These are phyloP conservation scores for Penium margaritaceum DNA, from an alignment of 139 green algal genomes.

Conservation along the genomic window DNA sequence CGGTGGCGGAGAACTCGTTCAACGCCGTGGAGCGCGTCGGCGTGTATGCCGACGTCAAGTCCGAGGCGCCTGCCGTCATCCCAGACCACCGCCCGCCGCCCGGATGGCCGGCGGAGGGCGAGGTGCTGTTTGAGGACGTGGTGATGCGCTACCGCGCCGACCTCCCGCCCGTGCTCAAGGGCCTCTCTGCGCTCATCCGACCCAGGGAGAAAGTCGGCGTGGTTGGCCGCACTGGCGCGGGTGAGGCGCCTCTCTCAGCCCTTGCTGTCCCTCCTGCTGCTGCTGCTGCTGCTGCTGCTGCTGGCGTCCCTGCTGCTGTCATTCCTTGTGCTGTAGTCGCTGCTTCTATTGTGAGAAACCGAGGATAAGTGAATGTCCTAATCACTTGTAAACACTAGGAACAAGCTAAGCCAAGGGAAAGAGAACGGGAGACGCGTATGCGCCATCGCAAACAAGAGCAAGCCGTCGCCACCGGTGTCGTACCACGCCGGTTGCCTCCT, in stretches of 20 bases:
- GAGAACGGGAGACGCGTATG: too few relatives aligned
- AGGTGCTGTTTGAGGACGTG: constrained; percentile 59
- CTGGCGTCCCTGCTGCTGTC: too few relatives aligned
- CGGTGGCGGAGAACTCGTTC: constrained; percentile 77
- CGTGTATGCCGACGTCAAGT: constrained; percentile 57
- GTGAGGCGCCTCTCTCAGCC: constrained; percentile 31
- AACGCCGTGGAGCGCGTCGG: constrained; percentile 88
- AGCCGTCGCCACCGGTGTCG: too few relatives aligned
- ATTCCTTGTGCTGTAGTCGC: too few relatives aligned
- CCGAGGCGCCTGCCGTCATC: constrained; percentile 37
- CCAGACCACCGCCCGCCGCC: constrained; percentile 21
- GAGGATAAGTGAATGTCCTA: too few relatives aligned
- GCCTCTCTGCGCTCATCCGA: constrained; percentile 63
- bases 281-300: too few relatives aligned
- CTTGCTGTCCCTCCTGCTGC: background rate
- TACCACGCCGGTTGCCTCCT: too few relatives aligned
- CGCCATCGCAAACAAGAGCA: too few relatives aligned
- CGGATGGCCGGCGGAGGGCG: constrained; percentile 60
- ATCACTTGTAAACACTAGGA: too few relatives aligned
- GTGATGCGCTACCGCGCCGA: constrained; percentile 76
- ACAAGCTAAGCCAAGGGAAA: too few relatives aligned
- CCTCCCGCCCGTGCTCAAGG: constrained; percentile 73
- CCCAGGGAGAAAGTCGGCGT: constrained; percentile 60
- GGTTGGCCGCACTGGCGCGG: constrained; percentile 25
- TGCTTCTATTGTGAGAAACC: too few relatives aligned